Evolutionary conservation across 164 flowering plant species (phyloP).

Genomic region (Taxillus chinensis): DNA sequence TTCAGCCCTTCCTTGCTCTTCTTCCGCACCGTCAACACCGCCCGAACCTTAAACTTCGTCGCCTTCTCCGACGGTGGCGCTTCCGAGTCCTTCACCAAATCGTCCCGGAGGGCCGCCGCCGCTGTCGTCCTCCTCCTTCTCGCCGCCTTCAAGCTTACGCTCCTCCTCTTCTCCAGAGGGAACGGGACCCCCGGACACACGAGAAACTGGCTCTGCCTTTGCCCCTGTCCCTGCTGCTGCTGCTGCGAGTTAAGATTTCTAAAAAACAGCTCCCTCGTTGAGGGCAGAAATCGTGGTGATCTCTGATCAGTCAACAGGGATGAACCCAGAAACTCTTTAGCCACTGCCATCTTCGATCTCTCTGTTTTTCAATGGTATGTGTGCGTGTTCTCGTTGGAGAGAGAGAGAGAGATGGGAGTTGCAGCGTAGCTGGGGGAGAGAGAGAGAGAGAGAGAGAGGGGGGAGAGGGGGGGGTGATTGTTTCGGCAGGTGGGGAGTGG

Average conservation of each 20-base stretch:
- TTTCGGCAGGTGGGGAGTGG: not conserved
- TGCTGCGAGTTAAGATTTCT: not conserved
- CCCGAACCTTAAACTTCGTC: conserved; percentile 69
- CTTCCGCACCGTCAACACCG: conserved; percentile 69
- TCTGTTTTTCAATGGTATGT: not conserved
- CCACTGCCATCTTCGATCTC: conserved; percentile 33
- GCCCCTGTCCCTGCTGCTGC: not conserved
- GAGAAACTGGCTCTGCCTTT: conserved; percentile 16
- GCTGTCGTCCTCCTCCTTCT: not conserved
- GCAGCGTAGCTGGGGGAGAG: not conserved
- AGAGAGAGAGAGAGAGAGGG: conserved; percentile 3
- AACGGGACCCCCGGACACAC: conserved; percentile 14
- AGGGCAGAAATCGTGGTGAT: conserved; percentile 16
- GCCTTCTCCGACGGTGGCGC: conserved; percentile 27
- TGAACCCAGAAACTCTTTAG: conserved; percentile 47
- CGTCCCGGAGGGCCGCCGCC: conserved; percentile 63
- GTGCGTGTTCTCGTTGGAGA: not conserved
- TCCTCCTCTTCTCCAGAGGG: conserved; percentile 10
- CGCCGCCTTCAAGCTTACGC: conserved; percentile 12
- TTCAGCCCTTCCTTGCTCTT: conserved; percentile 78
- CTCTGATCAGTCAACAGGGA: conserved; percentile 29
- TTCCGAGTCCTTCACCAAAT: conserved; percentile 31
- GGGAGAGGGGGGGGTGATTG: not conserved
- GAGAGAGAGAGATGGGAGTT: not conserved
- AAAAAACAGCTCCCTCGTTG: conserved; percentile 19